Evolutionary conservation across 2,329 filamentous ascomycete genomes (phyloP).

Genomic region (Aspergillus sp.): DNA sequence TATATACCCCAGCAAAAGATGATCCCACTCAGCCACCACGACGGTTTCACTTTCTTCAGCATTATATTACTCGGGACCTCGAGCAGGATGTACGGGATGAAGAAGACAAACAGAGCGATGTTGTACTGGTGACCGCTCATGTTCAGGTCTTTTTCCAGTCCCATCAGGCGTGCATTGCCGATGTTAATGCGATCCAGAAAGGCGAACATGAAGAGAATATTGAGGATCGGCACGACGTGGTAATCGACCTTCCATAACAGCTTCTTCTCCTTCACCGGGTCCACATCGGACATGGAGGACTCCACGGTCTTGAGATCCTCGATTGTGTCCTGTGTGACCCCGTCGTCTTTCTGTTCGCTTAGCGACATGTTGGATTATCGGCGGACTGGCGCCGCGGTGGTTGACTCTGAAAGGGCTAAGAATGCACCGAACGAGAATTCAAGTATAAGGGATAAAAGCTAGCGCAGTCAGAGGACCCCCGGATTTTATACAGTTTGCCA

Average conservation of each 20-base stretch:
- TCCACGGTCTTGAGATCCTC: constrained; percentile 17
- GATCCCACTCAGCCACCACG: constrained; percentile 42
- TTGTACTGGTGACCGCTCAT: constrained; percentile 46
- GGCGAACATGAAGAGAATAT: constrained; percentile 44
- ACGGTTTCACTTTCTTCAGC: constrained; percentile 43
- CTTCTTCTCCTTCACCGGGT: constrained; percentile 39
- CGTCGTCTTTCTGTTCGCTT: not conserved
- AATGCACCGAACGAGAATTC: not conserved
- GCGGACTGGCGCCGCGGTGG: not conserved
- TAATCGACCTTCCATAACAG: constrained; percentile 50
- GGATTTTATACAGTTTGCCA: not conserved
- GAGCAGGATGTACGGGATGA: constrained; percentile 46
- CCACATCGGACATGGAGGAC: constrained; percentile 9
- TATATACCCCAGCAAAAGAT: constrained; percentile 41
- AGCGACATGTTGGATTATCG: not conserved
- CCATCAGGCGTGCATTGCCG: constrained; percentile 48
- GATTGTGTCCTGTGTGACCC: constrained; percentile 12
- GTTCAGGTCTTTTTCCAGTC: constrained; percentile 42
- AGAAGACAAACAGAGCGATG: constrained; percentile 45
- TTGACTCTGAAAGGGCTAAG: not conserved
- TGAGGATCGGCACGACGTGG: constrained; percentile 49
- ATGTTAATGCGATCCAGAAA: constrained; percentile 51
- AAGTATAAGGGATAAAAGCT: not conserved
- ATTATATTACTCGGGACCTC: constrained; percentile 50
- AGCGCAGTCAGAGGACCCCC: no score